A percentile compares a stretch with the other conserved stretches of the same genome.
Evolutionary conservation across 345 rosid species (phyloP).

Genomic region (Turritis glabra): DNA sequence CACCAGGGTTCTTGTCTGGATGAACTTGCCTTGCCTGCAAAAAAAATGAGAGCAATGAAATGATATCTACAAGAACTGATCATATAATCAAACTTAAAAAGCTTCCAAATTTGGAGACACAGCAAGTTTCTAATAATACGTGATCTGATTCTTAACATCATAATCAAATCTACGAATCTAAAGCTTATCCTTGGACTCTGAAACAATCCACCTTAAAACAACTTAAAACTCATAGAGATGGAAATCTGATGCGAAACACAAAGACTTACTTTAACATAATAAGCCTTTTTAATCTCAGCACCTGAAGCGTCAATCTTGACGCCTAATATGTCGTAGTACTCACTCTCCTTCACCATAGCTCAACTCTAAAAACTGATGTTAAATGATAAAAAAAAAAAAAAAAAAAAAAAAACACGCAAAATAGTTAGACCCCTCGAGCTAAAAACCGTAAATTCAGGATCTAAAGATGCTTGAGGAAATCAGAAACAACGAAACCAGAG

Average conservation of each 20-base stretch:
- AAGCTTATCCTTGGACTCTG: background rate
- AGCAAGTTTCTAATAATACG: background rate
- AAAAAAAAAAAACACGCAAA: too few species aligned
- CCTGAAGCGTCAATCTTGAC: constrained; percentile 64
- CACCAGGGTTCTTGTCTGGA: constrained; percentile 94
- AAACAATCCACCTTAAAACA: background rate
- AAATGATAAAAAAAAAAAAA: background rate
- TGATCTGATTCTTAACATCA: background rate
- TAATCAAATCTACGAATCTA: background rate
- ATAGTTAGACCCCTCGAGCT: background rate
- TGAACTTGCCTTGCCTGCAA: constrained; percentile 88
- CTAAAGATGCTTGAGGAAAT: background rate
- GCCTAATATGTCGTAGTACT: constrained; percentile 76
- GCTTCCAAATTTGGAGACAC: background rate
- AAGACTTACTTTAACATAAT: constrained; percentile 68
- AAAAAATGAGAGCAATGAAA: constrained; percentile 3
- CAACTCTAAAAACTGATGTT: background rate
- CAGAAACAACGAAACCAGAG: background rate
- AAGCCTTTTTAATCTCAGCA: constrained; percentile 90
- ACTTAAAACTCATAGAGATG: background rate
- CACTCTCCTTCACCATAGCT: constrained; percentile 71
- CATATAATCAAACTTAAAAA: background rate
- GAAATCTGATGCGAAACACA: background rate
- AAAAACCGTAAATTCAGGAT: background rate
- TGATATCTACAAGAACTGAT: background rate